A percentile compares a stretch with the other conserved stretches of the same genome.
These are phyloP conservation scores for Cruciata laevipes DNA, from an alignment of 257 asterid species.

Conservation along the genomic window DNA sequence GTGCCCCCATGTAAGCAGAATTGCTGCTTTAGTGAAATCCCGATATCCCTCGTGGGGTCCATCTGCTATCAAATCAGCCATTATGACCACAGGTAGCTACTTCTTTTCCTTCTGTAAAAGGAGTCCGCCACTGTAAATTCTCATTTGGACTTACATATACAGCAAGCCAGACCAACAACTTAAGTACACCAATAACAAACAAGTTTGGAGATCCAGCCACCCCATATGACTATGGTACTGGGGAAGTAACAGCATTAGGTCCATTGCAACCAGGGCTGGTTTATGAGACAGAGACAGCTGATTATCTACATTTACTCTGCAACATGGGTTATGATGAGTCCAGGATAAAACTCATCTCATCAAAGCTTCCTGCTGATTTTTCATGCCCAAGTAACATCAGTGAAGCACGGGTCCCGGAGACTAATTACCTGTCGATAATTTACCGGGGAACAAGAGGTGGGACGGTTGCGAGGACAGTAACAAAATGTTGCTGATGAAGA, in stretches of 20 bases:
- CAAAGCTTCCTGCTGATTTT: slow-evolving; percentile 41
- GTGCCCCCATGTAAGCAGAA: slow-evolving; percentile 71
- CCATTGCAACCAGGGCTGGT: slow-evolving; percentile 75
- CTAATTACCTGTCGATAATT: slow-evolving; percentile 64
- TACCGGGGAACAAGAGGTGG: slow-evolving; percentile 20
- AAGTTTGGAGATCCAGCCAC: slow-evolving; percentile 46
- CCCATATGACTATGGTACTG: slow-evolving; percentile 72
- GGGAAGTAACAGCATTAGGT: slow-evolving; percentile 50
- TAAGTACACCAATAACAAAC: slow-evolving; percentile 43
- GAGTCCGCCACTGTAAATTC: too few species aligned
- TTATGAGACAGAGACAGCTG: slow-evolving; percentile 51
- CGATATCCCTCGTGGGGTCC: slow-evolving; percentile 57
- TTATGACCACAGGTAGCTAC: slow-evolving; percentile 64
- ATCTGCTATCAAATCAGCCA: slow-evolving; percentile 69
- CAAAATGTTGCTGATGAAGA: slow-evolving; percentile 54
- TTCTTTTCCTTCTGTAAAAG: neutral
- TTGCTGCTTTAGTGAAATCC: slow-evolving; percentile 60
- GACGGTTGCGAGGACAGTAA: slow-evolving; percentile 47
- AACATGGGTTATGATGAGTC: slow-evolving; percentile 39
- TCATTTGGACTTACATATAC: slow-evolving; percentile 12
- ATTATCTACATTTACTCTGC: slow-evolving; percentile 64
- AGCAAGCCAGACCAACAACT: slow-evolving; percentile 60
- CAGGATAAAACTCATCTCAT: slow-evolving; percentile 43
- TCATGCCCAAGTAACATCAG: slow-evolving; percentile 42
- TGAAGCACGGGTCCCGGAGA: slow-evolving; percentile 46